Evolutionary conservation across 2,329 filamentous ascomycete genomes (phyloP).

Genomic region (Hypoxylon sp.): DNA sequence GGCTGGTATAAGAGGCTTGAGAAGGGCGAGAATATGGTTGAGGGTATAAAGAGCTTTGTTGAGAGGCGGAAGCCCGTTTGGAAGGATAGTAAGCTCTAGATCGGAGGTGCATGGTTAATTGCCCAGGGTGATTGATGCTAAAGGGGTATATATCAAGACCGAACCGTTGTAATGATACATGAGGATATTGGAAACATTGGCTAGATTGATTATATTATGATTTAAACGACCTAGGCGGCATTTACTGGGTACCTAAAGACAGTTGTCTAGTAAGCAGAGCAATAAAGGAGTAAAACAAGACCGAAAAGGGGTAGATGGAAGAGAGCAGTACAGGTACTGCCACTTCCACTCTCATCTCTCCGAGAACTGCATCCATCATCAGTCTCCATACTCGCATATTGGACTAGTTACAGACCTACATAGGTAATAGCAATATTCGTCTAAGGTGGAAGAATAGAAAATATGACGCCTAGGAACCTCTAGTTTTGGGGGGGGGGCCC

Average conservation of each 20-base stretch:
- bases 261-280: not conserved
- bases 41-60: slow-evolving; percentile 81
- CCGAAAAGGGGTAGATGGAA: no score
- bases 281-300: not conserved
- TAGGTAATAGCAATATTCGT: no score
- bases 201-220: not conserved
- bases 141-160: not conserved
- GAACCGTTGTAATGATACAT: not conserved
- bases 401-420: no score
- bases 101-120: not conserved
- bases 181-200: not conserved
- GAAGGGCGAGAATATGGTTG: slow-evolving; percentile 79
- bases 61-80: slow-evolving; percentile 80
- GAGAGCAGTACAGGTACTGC: not conserved
- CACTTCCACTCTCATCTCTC: not conserved
- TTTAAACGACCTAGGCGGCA: not conserved
- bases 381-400: no score
- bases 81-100: slow-evolving; percentile 73
- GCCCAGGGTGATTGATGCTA: not conserved
- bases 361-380: not conserved
- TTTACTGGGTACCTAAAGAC: not conserved
- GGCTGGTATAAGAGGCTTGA: slow-evolving; percentile 73
- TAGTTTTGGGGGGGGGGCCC: no score
- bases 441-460: no score
- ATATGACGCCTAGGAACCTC: no score